These are phyloP conservation scores for Cyberlindnera meyerae DNA, from an alignment of 805 yeast species.

Conservation along the genomic window DNA sequence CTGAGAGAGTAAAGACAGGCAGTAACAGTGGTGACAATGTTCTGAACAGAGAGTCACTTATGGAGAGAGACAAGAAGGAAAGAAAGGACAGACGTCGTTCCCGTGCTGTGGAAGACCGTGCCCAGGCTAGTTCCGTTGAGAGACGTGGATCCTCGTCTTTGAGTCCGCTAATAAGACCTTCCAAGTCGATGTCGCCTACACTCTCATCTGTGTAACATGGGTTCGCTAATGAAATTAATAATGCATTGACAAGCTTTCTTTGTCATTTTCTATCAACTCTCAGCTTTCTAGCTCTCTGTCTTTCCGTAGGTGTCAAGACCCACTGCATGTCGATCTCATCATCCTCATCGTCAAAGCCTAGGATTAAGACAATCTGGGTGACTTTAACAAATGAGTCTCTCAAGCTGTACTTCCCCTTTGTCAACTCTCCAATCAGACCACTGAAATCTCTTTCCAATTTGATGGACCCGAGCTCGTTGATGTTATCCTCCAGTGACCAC, in stretches of 20 bases:
- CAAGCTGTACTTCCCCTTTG: constrained; percentile 66
- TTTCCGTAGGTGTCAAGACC: constrained; percentile 75
- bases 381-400: constrained; percentile 75
- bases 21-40: constrained; percentile 15
- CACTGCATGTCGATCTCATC: constrained; percentile 52
- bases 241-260: too few species aligned
- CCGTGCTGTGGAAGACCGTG: constrained; percentile 12
- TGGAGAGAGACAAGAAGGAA: constrained; percentile 36
- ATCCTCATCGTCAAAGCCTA: constrained; percentile 76
- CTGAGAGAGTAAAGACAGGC: constrained; percentile 9
- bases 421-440: constrained; percentile 64
- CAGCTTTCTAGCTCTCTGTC: constrained; percentile 54
- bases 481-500: constrained; percentile 57
- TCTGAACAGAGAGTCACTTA: constrained; percentile 26
- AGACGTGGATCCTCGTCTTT: background rate
- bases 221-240: too few species aligned
- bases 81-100: constrained; percentile 36
- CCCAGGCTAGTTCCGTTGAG: background rate
- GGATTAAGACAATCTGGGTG: constrained; percentile 76
- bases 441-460: constrained; percentile 80
- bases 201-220: too few species aligned
- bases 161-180: constrained; percentile 4
- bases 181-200: background rate
- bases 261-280: constrained; percentile 37
- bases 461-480: constrained; percentile 80